Base-by-base conservation (phyloP, 306 rosid species). In the Vigna mungo region DNA sequence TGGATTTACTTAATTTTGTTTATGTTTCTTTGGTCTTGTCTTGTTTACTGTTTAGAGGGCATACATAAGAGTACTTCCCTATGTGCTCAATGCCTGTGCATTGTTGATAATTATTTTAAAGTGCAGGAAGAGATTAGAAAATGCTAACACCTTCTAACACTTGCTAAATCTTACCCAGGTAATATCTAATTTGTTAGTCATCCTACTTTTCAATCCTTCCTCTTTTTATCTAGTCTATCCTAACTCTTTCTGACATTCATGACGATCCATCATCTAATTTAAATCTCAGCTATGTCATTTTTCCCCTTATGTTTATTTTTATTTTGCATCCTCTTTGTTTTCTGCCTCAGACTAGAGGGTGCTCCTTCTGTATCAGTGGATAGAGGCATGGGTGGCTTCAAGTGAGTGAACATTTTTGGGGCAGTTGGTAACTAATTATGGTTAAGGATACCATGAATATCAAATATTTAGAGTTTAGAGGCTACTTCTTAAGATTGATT, bases 121-220 rank as follows among this genome's bases (percentile, higher is more conserved):
- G 77, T 83, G 87, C 86, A 75, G 89, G 89, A 85, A 78, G 82
- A 43, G 86, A 78, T 68, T 87, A 83, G 78, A 83, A 81, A 89
- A 81, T 56, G 88, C 79, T 83, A 68, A 81, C 78, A 62, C 76
- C 61, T 71, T 72, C 77, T 86, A 81, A 78, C 79, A 75, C 84
- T 74, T 78, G 85, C 83, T 83, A 78, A 79, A 81, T 74, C 30
- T 77, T 56, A 54, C 64, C 77, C 91, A 86, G 89, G 90, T 89
- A 83, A 83, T 83, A 80, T 83, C 73, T 80, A 75, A 84, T 78
- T 53, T 37, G 66, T 46, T 71, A 72, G 87, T 72, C 79, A 78
- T 78, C 86, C 69, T 83, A 76, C 67, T 75, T 63, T 62, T 82
- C 62, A 39, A 52, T 55, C 79, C 63, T 80, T 84, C 80, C 72